Percentiles rank a stretch among this genome's conserved stretches.
These are phyloP conservation scores for Glycyrrhiza uralensis DNA, from an alignment of 306 rosid species.

Conservation along the genomic window DNA sequence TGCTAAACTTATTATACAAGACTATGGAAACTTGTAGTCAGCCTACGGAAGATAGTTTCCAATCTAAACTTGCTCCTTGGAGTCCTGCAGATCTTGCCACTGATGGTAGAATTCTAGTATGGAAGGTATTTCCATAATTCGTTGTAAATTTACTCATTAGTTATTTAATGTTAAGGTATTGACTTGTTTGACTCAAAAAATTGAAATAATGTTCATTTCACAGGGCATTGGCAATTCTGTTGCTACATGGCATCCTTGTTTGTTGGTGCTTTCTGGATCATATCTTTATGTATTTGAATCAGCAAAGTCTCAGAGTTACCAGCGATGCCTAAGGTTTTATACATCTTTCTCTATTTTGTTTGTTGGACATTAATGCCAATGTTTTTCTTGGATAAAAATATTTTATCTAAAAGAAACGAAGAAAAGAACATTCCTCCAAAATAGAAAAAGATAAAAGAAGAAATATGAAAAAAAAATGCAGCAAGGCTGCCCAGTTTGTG, in stretches of 20 bases:
- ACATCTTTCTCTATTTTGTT: conserved; percentile 2
- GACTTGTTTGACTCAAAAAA: background rate
- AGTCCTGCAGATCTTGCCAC: conserved; percentile 62
- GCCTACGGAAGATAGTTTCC: conserved; percentile 48
- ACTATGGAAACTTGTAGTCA: conserved; percentile 61
- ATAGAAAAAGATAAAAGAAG: background rate
- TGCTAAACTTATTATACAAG: conserved; percentile 54
- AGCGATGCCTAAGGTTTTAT: conserved; percentile 73
- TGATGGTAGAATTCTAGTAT: conserved; percentile 82
- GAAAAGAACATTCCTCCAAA: background rate
- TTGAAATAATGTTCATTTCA: conserved; percentile 15
- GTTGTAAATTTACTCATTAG: background rate
- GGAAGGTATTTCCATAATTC: conserved; percentile 61
- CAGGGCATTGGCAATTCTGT: conserved; percentile 97
- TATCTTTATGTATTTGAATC: conserved; percentile 76
- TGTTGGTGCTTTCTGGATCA: conserved; percentile 71
- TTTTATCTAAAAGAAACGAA: background rate
- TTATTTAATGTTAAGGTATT: background rate
- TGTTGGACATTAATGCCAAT: background rate
- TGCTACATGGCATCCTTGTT: conserved; percentile 92
- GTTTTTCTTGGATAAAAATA: background rate
- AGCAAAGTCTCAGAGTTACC: conserved; percentile 67
- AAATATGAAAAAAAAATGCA: background rate
- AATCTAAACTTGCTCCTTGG: conserved; percentile 62
- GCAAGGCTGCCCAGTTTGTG: background rate